These are phyloP conservation scores for Auricularia sp. DNA, from an alignment of 768 basidiomycete species.

Conservation along the genomic window DNA sequence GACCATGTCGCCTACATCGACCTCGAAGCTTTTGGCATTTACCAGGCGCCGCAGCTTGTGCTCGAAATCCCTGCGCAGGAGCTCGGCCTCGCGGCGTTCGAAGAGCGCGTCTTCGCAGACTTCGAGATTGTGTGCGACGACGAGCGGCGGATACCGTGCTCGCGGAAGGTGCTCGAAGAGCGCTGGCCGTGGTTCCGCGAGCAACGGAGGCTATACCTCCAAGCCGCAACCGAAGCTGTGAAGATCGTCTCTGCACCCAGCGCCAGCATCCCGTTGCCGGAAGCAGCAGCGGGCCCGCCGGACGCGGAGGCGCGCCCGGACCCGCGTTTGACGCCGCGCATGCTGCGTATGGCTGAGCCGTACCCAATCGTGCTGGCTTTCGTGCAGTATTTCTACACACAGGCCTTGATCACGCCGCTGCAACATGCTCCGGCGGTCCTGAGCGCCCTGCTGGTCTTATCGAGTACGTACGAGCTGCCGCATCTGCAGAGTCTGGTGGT, in stretches of 20 bases:
- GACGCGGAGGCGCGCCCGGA: conserved; percentile 40
- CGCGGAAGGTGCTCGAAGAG: conserved; percentile 73
- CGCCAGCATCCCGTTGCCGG: conserved; percentile 55
- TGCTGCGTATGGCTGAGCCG: conserved; percentile 76
- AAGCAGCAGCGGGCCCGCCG: conserved; percentile 28
- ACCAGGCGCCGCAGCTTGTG: conserved; percentile 54
- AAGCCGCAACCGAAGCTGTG: conserved; percentile 45
- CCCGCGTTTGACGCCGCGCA: conserved; percentile 70
- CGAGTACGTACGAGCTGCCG: conserved; percentile 69
- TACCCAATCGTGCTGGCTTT: conserved; percentile 83
- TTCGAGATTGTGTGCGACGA: conserved; percentile 93
- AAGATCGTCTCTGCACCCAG: conserved; percentile 50
- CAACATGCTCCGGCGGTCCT: conserved; percentile 88
- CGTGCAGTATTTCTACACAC: conserved; percentile 89
- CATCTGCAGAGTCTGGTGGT: conserved; percentile 75
- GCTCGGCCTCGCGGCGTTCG: conserved; percentile 73
- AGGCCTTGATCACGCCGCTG: conserved; percentile 76
- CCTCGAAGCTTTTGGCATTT: conserved; percentile 91
- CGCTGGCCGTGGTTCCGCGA: conserved; percentile 94
- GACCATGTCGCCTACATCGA: conserved; percentile 87
- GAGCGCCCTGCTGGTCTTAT: conserved; percentile 74
- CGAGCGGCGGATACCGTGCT: conserved; percentile 72
- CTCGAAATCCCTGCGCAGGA: conserved; percentile 69
- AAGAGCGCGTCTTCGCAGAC: conserved; percentile 74
- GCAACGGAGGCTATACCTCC: conserved; percentile 49